Evolutionary conservation across 257 asterid genomes (phyloP).

Genomic region (Fraxinus quadrangulata): DNA sequence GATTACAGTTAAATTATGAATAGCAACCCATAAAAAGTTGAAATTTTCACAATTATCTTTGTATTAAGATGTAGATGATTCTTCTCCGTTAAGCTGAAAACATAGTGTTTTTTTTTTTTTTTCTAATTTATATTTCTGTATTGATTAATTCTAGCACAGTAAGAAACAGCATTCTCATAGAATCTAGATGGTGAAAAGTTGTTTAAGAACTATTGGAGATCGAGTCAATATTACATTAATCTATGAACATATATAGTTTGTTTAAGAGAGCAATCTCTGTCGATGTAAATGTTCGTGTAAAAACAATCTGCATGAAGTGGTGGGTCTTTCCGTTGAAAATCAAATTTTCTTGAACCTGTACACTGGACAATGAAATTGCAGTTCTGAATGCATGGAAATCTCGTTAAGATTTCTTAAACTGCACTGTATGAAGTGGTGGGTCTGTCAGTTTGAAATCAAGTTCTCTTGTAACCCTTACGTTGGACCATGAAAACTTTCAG

Average conservation of each 20-base stretch:
- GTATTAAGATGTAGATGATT: not conserved
- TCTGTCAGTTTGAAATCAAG: constrained; percentile 13
- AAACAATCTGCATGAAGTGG: not conserved
- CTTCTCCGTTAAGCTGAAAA: not conserved
- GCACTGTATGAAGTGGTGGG: constrained; percentile 8
- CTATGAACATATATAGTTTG: not conserved
- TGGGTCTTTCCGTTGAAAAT: constrained; percentile 8
- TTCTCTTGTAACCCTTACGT: constrained; percentile 13
- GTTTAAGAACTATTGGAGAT: not conserved
- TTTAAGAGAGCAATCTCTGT: not conserved
- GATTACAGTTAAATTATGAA: not conserved
- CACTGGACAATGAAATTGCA: constrained; percentile 18
- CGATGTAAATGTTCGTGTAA: not conserved
- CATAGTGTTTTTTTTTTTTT: not conserved
- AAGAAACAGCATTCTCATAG: not conserved
- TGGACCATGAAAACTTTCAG: constrained; percentile 15
- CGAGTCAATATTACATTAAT: not conserved
- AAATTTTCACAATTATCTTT: not conserved
- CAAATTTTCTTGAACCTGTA: constrained; percentile 3
- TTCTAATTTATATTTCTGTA: not conserved
- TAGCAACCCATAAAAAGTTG: not conserved
- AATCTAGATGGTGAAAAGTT: not conserved
- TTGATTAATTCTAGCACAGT: not conserved
- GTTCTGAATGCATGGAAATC: not conserved
- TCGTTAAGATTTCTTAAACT: constrained; percentile 1